Percentiles rank a stretch among this genome's conserved stretches.
These are phyloP conservation scores for Aspergillus mulundensis DNA, from an alignment of 495 filamentous ascomycete species.

Conservation along the genomic window DNA sequence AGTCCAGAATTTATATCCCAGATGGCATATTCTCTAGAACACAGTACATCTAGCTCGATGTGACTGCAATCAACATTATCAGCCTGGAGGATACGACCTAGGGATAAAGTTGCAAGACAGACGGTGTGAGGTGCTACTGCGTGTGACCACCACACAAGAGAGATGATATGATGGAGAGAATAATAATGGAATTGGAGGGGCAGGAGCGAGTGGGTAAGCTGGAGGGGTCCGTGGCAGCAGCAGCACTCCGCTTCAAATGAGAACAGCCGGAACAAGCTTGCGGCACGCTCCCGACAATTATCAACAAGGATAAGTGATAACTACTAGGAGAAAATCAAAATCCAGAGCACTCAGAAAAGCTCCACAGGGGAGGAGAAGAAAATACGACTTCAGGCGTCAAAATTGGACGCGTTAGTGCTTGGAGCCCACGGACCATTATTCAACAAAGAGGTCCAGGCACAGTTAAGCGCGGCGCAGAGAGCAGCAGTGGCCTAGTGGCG, in stretches of 20 bases:
- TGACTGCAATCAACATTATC: conserved; percentile 7
- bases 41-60: conserved; percentile 14
- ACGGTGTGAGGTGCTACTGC: background rate
- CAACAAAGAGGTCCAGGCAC: background rate
- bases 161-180: background rate
- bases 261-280: background rate
- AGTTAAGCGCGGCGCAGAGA: background rate
- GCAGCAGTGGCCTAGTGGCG: background rate
- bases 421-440: background rate
- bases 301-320: background rate
- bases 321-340: background rate
- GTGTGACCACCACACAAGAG: background rate
- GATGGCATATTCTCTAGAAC: conserved; percentile 12
- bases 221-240: background rate
- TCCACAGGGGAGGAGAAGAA: background rate
- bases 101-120: background rate
- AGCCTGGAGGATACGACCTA: background rate
- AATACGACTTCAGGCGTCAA: background rate
- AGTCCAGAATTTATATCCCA: conserved; percentile 6
- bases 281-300: background rate
- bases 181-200: background rate
- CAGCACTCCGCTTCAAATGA: background rate
- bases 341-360: background rate
- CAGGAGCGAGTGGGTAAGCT: background rate
- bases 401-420: background rate